Evolutionary conservation across 345 rosid genomes (phyloP).

Genomic region (Gossypium raimondii): DNA sequence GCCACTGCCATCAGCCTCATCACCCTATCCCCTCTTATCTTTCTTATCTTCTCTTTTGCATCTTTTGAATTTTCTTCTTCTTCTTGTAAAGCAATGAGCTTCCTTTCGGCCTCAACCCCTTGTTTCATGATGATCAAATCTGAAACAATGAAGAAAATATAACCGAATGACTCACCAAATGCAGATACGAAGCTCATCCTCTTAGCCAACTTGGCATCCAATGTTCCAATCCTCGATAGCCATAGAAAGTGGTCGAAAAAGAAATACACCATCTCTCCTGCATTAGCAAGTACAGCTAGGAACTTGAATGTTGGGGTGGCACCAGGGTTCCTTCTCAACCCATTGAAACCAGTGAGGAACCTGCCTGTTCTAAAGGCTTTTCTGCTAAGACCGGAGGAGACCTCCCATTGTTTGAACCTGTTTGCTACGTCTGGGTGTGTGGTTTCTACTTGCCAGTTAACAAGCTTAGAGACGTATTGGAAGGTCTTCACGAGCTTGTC

Average conservation of each 20-base stretch:
- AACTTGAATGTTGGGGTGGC: conserved; percentile 39
- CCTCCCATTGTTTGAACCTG: conserved; percentile 87
- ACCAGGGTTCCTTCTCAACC: conserved; percentile 68
- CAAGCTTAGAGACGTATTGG: conserved; percentile 93
- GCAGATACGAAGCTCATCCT: conserved; percentile 94
- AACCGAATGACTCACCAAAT: conserved; percentile 96
- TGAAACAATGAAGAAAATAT: conserved; percentile 61
- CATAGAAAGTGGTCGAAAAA: conserved; percentile 93
- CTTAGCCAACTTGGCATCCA: conserved; percentile 60
- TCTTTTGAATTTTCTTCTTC: conserved; percentile 25
- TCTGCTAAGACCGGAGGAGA: conserved; percentile 86
- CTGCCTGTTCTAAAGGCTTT: conserved; percentile 92
- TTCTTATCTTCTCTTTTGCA: conserved; percentile 30
- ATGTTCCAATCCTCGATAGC: conserved; percentile 79
- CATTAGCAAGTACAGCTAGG: conserved; percentile 68
- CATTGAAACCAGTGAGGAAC: conserved; percentile 90
- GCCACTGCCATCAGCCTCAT: conserved; percentile 88
- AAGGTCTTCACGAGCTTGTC: conserved; percentile 98
- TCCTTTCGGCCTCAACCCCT: conserved; percentile 46
- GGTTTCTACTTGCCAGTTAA: conserved; percentile 62
- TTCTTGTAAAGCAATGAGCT: conserved; percentile 21
- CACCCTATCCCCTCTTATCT: conserved; percentile 57
- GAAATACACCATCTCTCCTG: conserved; percentile 96
- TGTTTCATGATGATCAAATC: conserved; percentile 60
- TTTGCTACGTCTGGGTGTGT: conserved; percentile 46